phyloP scores from a whole-genome alignment of 2,329 filamentous ascomycete species.

The Pseudocercospora fuligena region DNA sequence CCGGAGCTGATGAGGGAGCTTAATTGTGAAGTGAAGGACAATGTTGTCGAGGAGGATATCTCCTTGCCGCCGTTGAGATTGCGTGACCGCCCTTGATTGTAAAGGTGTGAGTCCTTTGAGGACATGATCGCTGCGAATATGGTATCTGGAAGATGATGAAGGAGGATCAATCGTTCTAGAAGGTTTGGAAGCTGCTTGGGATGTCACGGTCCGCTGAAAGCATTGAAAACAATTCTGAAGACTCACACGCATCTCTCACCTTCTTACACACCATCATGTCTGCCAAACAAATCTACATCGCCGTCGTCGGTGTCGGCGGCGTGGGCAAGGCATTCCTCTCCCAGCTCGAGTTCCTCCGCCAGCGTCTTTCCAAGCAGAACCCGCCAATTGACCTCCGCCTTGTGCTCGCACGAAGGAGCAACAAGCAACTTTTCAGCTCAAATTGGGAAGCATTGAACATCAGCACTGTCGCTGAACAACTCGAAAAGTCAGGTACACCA shows the following conservation, averaged over 20 bases:
- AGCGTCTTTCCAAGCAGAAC: slow-evolving; percentile 53
- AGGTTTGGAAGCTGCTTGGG: not conserved
- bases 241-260: not conserved
- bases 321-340: slow-evolving; percentile 72
- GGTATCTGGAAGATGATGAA: not conserved
- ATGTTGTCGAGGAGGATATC: slow-evolving; percentile 69
- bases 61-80: slow-evolving; percentile 64
- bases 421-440: slow-evolving; percentile 75
- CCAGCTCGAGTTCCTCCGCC: slow-evolving; percentile 24
- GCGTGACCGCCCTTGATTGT: slow-evolving; percentile 51
- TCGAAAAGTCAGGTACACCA: slow-evolving; percentile 66
- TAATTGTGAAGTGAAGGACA: slow-evolving; percentile 88
- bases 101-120: slow-evolving; percentile 28
- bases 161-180: slow-evolving; percentile 2
- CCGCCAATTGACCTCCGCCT: slow-evolving; percentile 73
- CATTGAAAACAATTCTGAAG: slow-evolving; percentile 10
- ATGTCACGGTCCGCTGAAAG: not conserved
- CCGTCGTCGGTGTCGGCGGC: slow-evolving; percentile 73
- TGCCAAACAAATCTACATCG: slow-evolving; percentile 46
- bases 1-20: slow-evolving; percentile 72
- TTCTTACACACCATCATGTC: slow-evolving; percentile 4
- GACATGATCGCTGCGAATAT: slow-evolving; percentile 15
- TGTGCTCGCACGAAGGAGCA: slow-evolving; percentile 84
- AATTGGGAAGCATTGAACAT: slow-evolving; percentile 72
- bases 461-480: slow-evolving; percentile 63